Conservation (phyloP, 257 asterid genomes). For the Perilla frutescens region DNA sequence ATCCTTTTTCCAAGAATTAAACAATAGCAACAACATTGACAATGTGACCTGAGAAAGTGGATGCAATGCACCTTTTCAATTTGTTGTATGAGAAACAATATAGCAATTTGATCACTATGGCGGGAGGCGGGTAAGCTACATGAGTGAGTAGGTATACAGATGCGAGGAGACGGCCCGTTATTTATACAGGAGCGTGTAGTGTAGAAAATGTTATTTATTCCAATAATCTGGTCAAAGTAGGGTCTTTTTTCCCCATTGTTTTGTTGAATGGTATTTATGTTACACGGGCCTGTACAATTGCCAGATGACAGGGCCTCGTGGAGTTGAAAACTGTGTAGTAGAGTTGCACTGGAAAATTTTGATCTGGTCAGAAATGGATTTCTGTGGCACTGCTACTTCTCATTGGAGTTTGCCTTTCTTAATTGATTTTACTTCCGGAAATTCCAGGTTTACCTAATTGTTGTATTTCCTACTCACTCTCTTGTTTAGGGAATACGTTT, state of each 20-base stretch:
- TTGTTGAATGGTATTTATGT: background rate
- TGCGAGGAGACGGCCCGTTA: conserved; percentile 16
- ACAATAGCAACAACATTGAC: conserved; percentile 34
- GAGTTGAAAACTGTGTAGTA: background rate
- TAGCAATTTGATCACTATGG: background rate
- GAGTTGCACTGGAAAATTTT: conserved; percentile 19
- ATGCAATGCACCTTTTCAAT: conserved; percentile 3
- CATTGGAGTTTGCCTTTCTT: background rate
- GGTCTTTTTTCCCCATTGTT: background rate
- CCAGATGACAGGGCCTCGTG: background rate
- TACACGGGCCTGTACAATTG: conserved; percentile 16
- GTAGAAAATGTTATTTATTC: conserved; percentile 1
- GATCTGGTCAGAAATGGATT: conserved; percentile 12
- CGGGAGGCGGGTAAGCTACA: conserved; percentile 8
- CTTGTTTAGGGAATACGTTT: no score
- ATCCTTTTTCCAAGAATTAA: conserved; percentile 70
- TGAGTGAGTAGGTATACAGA: conserved; percentile 29
- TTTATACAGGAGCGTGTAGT: conserved; percentile 30
- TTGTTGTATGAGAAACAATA: conserved; percentile 38
- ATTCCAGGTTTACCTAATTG: background rate
- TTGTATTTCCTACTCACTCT: background rate
- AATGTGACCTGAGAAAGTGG: conserved; percentile 44
- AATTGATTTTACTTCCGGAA: background rate
- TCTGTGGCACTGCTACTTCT: background rate
- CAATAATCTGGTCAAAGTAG: conserved; percentile 27